Percentiles rank a stretch among this genome's conserved stretches.
phyloP scores from a whole-genome alignment of 176 grass and related monocot genomes.

The Carex cristatella region DNA sequence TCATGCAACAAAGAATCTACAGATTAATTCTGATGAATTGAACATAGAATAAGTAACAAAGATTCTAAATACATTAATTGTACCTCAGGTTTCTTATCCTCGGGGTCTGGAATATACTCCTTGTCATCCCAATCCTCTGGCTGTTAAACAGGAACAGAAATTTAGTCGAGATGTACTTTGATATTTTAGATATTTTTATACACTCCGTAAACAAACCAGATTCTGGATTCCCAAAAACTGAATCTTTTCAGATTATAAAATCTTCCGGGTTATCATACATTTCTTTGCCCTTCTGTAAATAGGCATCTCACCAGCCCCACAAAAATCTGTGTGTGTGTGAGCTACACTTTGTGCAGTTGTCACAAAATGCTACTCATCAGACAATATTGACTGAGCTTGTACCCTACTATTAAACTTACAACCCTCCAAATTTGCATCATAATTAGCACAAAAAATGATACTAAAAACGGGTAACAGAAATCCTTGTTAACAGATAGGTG shows the following conservation, averaged over 20 bases:
- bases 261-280: background rate
- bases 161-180: background rate
- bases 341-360: background rate
- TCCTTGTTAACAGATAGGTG: background rate
- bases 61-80: background rate
- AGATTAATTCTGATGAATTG: background rate
- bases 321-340: too few relatives aligned
- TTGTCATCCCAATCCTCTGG: conserved; percentile 97
- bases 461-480: background rate
- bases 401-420: background rate
- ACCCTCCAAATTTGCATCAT: background rate
- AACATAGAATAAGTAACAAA: background rate
- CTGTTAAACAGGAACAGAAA: conserved; percentile 27
- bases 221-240: background rate
- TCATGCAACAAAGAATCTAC: background rate
- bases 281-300: background rate
- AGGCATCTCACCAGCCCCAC: background rate
- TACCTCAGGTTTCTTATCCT: conserved; percentile 96
- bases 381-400: background rate
- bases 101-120: conserved; percentile 81
- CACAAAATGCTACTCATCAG: background rate
- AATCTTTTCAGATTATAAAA: background rate
- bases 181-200: background rate
- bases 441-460: background rate
- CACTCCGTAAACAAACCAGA: background rate